These are phyloP conservation scores for Camellia lanceoleosa DNA, from an alignment of 148 eudicot species.

Conservation along the genomic window DNA sequence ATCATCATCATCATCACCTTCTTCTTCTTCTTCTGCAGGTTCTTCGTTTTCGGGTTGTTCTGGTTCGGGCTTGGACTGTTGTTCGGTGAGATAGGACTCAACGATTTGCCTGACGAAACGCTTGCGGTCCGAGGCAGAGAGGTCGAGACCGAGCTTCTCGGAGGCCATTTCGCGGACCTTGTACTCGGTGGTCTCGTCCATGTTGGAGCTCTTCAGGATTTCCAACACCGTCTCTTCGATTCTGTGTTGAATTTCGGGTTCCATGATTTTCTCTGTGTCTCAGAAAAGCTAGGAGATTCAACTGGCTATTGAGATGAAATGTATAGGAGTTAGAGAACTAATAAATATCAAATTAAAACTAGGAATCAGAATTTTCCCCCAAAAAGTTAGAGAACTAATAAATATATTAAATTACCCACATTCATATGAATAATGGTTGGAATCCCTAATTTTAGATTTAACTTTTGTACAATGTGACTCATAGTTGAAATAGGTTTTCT, in stretches of 20 bases:
- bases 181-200: conserved; percentile 68
- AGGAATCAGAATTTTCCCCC: no score
- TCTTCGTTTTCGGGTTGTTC: conserved; percentile 21
- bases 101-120: conserved; percentile 61
- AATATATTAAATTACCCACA: no score
- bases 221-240: conserved; percentile 60
- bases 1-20: conserved; percentile 33
- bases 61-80: conserved; percentile 15
- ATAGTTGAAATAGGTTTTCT: no score
- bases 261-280: conserved; percentile 31
- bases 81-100: conserved; percentile 51
- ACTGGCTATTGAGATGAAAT: no score
- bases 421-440: no score
- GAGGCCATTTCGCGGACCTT: conserved; percentile 68
- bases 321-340: no score
- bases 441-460: no score
- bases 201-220: conserved; percentile 58
- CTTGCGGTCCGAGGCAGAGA: conserved; percentile 60
- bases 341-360: no score
- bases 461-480: no score
- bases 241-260: conserved; percentile 28
- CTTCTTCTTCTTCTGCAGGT: conserved; percentile 25
- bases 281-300: no score
- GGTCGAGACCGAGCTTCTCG: conserved; percentile 62
- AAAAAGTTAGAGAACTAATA: no score